These are phyloP conservation scores for Solanum bulbocastanum DNA, from an alignment of 257 asterid genomes.

Conservation along the genomic window DNA sequence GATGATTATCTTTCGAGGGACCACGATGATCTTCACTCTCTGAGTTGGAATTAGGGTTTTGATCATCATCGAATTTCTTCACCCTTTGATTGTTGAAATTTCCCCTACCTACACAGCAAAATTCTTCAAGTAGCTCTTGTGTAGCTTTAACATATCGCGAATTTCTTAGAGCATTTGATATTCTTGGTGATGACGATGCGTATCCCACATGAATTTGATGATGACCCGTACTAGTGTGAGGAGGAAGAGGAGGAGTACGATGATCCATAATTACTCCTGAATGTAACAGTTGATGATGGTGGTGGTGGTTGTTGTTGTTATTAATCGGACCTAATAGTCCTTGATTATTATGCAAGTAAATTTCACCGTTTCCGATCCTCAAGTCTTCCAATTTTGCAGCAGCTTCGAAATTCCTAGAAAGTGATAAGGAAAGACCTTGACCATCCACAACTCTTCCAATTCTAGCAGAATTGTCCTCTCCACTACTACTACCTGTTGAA, in stretches of 20 bases:
- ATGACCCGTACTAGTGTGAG: neutral
- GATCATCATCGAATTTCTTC: slow-evolving; percentile 13
- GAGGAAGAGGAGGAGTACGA: neutral
- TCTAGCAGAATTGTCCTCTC: slow-evolving; percentile 5
- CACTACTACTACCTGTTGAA: slow-evolving; percentile 3
- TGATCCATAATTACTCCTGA: slow-evolving; percentile 1
- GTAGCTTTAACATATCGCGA: slow-evolving; percentile 46
- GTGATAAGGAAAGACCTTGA: slow-evolving; percentile 64
- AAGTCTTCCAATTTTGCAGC: slow-evolving; percentile 34
- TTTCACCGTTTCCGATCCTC: slow-evolving; percentile 20
- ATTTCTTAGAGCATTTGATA: slow-evolving; percentile 20
- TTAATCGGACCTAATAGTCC: slow-evolving; percentile 5
- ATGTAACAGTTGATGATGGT: neutral
- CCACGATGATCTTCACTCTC: slow-evolving; percentile 9
- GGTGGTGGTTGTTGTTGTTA: neutral
- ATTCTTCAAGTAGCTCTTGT: slow-evolving; percentile 54
- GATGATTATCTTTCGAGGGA: slow-evolving; percentile 23
- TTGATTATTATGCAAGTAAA: slow-evolving; percentile 19
- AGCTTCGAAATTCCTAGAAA: slow-evolving; percentile 41
- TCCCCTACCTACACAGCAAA: slow-evolving; percentile 68
- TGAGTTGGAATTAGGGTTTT: slow-evolving; percentile 53
- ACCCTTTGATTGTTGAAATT: slow-evolving; percentile 19
- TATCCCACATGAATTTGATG: slow-evolving; percentile 35
- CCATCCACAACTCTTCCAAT: slow-evolving; percentile 29
- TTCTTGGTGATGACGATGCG: slow-evolving; percentile 26